phyloP scores from a whole-genome alignment of 208 protist species.

The Naegleria fowleri region DNA sequence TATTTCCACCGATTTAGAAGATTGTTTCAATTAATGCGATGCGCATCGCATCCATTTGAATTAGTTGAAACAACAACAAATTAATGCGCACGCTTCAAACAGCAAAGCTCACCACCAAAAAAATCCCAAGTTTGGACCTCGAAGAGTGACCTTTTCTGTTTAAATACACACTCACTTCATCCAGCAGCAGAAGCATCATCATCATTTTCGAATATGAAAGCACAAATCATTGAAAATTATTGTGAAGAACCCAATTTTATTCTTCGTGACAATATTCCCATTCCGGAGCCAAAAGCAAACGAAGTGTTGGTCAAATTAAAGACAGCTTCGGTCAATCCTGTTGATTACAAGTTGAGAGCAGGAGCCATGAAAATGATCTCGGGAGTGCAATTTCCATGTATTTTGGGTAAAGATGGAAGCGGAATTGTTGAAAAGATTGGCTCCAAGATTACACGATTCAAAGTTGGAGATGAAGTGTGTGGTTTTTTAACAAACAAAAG shows the following conservation, averaged over 20 bases:
- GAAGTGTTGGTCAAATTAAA: background rate
- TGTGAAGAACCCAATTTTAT: background rate
- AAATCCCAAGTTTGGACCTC: too few species aligned
- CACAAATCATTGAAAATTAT: background rate
- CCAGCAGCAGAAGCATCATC: too few species aligned
- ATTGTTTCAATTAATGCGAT: too few species aligned
- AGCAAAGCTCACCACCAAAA: too few species aligned
- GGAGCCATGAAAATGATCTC: background rate
- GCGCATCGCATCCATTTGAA: too few species aligned
- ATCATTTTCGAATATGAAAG: background rate
- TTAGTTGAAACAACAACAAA: too few species aligned
- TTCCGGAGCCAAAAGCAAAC: background rate
- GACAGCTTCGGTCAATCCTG: background rate
- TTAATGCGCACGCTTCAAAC: too few species aligned
- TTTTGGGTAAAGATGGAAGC: background rate
- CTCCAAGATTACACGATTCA: background rate
- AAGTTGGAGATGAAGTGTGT: background rate
- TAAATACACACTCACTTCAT: too few species aligned
- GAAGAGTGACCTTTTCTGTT: too few species aligned
- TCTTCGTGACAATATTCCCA: background rate
- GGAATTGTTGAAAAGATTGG: background rate
- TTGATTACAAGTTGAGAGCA: background rate
- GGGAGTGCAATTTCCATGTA: background rate
- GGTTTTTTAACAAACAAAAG: background rate
- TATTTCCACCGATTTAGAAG: too few species aligned